These are phyloP conservation scores for Kluyveromyces starmeri DNA, from an alignment of 805 yeast genomes.

Conservation along the genomic window DNA sequence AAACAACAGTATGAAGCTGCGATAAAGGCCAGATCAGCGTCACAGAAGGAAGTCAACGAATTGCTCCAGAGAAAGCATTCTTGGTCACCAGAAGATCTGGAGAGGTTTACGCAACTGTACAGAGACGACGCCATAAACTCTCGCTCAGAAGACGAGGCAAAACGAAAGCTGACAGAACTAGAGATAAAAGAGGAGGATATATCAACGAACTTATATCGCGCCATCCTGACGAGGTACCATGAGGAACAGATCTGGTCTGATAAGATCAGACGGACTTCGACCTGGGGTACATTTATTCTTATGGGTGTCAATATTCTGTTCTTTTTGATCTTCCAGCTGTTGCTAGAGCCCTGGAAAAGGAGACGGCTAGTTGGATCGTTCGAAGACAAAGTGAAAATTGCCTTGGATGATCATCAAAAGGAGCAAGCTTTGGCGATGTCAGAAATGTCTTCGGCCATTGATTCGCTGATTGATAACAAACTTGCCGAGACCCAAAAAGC, in stretches of 20 bases:
- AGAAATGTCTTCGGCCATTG: neutral
- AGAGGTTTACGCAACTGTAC: constrained; percentile 73
- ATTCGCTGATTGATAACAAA: neutral
- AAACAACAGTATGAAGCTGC: constrained; percentile 52
- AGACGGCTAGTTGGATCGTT: constrained; percentile 70
- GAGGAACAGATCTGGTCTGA: constrained; percentile 99
- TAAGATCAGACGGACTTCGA: constrained; percentile 84
- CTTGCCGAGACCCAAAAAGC: neutral
- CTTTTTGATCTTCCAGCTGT: constrained; percentile 72
- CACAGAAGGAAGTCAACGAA: constrained; percentile 84
- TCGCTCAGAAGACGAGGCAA: constrained; percentile 44
- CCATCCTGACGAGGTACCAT: constrained; percentile 81
- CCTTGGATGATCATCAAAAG: constrained; percentile 32
- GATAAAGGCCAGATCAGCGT: constrained; percentile 49
- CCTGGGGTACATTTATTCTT: constrained; percentile 91
- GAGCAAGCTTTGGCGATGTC: constrained; percentile 1
- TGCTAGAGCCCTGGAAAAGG: constrained; percentile 94
- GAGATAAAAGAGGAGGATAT: constrained; percentile 61
- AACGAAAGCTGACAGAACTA: constrained; percentile 37
- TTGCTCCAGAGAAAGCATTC: constrained; percentile 72
- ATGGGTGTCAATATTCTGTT: constrained; percentile 80
- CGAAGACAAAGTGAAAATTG: constrained; percentile 64
- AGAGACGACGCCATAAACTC: constrained; percentile 73
- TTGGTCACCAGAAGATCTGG: constrained; percentile 77
- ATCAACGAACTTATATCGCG: constrained; percentile 59